Conservation (phyloP, 208 protist species). For the Porcisia hertigi region DNA sequence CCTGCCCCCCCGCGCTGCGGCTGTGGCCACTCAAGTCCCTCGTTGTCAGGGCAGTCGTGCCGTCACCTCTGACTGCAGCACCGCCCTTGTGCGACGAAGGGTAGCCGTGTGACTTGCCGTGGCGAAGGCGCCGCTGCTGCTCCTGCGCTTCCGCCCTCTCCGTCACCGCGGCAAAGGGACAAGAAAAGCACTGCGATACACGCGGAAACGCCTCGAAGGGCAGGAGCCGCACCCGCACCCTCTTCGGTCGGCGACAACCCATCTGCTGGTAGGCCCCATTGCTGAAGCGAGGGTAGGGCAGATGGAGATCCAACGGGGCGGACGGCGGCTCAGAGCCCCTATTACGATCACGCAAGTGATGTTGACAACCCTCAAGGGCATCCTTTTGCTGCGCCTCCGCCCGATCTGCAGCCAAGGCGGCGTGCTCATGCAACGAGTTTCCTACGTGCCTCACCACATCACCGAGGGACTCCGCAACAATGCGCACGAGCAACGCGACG, state of each 20-base stretch:
- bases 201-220: constrained; percentile 79
- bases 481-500: constrained; percentile 66
- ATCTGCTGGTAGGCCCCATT: constrained; percentile 56
- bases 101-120: not conserved
- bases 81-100: not conserved
- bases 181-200: constrained; percentile 53
- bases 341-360: not conserved
- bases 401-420: constrained; percentile 60
- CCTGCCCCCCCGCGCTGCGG: not conserved
- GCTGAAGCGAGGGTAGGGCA: constrained; percentile 32
- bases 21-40: not conserved
- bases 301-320: not conserved
- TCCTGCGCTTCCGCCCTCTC: constrained; percentile 38
- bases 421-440: constrained; percentile 60
- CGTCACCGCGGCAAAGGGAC: constrained; percentile 51
- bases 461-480: constrained; percentile 73
- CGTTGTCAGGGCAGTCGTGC: not conserved
- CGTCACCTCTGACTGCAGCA: not conserved
- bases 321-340: not conserved
- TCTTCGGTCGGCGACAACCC: constrained; percentile 41
- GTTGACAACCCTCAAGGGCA: not conserved
- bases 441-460: constrained; percentile 75
- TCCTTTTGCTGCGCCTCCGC: constrained; percentile 13
- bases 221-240: constrained; percentile 73
- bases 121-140: constrained; percentile 22